A percentile compares a stretch with the other conserved stretches of the same genome.
phyloP scores from a whole-genome alignment of 176 grass and related monocot species.

The Oryza meridionalis region DNA sequence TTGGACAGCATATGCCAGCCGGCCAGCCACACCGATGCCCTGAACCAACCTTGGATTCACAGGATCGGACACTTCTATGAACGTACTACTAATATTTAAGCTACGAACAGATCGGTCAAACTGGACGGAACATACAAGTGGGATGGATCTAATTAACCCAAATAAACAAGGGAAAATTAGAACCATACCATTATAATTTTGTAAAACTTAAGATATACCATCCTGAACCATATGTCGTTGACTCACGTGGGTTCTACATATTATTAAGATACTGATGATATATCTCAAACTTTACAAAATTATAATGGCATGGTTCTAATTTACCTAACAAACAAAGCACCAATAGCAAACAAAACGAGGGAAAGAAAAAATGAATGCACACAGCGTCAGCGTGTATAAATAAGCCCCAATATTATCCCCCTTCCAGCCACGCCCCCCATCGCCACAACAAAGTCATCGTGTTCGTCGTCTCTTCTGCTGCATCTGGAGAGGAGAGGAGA shows the following conservation, averaged over 20 bases:
- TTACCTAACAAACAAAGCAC: background rate
- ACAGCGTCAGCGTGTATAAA: background rate
- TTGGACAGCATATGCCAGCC: background rate
- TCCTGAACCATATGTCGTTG: too few species aligned
- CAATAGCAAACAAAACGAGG: background rate
- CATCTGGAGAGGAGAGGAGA: background rate
- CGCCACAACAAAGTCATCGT: background rate
- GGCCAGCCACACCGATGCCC: background rate
- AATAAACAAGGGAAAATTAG: too few species aligned
- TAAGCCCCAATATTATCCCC: background rate
- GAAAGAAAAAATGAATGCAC: too few species aligned
- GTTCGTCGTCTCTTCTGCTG: background rate
- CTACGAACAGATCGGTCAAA: background rate
- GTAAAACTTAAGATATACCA: too few species aligned
- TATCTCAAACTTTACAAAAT: too few species aligned
- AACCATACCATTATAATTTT: too few species aligned
- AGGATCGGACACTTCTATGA: background rate
- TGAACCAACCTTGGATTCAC: slow-evolving; percentile 4
- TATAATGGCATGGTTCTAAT: too few species aligned
- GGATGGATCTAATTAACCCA: too few species aligned
- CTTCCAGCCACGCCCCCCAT: background rate
- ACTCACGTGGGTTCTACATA: too few species aligned
- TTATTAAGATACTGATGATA: too few species aligned
- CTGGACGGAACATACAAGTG: background rate
- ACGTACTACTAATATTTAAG: background rate